These are phyloP conservation scores for Elongisporangium undulatum DNA, from an alignment of 352 stramenopile genomes.

Conservation along the genomic window DNA sequence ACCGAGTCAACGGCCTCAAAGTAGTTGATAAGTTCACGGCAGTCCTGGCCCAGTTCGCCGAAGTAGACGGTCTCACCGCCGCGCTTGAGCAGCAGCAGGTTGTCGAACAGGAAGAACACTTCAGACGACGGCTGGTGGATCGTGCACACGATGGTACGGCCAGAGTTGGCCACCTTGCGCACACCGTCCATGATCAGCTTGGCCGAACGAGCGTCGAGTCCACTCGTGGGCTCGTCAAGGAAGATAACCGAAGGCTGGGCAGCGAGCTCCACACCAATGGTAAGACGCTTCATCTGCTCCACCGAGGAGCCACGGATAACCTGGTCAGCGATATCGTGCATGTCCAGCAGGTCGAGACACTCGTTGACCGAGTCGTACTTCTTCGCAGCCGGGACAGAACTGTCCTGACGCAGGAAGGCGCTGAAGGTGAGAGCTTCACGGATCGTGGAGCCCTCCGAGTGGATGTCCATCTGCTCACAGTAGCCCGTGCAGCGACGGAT, in stretches of 20 bases:
- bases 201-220: slow-evolving; percentile 74
- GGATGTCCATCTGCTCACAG: slow-evolving; percentile 85
- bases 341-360: slow-evolving; percentile 15
- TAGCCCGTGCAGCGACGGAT: slow-evolving; percentile 46
- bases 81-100: slow-evolving; percentile 57
- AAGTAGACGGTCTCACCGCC: slow-evolving; percentile 33
- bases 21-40: slow-evolving; percentile 23
- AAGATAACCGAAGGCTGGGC: slow-evolving; percentile 80
- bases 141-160: slow-evolving; percentile 71
- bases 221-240: slow-evolving; percentile 64
- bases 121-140: slow-evolving; percentile 88
- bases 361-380: slow-evolving; percentile 15
- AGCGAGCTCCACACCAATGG: slow-evolving; percentile 58
- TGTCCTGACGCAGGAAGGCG: slow-evolving; percentile 59
- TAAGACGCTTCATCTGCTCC: slow-evolving; percentile 43
- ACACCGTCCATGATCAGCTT: slow-evolving; percentile 75
- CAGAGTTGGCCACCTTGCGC: slow-evolving; percentile 62
- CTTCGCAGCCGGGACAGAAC: slow-evolving; percentile 6
- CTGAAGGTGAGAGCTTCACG: slow-evolving; percentile 87
- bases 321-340: slow-evolving; percentile 12
- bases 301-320: slow-evolving; percentile 30
- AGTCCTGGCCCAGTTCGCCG: slow-evolving; percentile 22
- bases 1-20: slow-evolving; percentile 12
- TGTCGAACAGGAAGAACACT: slow-evolving; percentile 78
- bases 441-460: slow-evolving; percentile 82